Percentiles rank a stretch among this genome's conserved stretches.
Conservation (phyloP, 768 basidiomycete species). For the Leccinum variicolor region DNA sequence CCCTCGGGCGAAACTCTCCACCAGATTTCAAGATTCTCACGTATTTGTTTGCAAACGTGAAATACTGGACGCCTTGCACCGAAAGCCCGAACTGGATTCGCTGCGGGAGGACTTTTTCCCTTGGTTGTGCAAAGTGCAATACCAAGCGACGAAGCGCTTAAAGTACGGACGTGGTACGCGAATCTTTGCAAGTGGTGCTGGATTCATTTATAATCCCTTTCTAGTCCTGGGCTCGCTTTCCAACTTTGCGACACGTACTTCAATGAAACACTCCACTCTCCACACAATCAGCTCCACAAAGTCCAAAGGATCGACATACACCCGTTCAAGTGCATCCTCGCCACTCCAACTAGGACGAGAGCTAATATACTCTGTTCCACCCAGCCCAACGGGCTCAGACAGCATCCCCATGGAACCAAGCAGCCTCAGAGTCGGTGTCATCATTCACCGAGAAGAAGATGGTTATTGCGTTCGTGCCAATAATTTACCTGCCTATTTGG, state of each 20-base stretch:
- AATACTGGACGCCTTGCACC: conserved; percentile 66
- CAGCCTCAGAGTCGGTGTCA: conserved; percentile 61
- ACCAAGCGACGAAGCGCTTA: conserved; percentile 54
- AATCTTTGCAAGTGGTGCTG: background rate
- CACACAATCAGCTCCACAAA: conserved; percentile 21
- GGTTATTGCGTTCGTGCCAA: conserved; percentile 72
- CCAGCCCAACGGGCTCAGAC: conserved; percentile 44
- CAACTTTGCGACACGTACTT: conserved; percentile 41
- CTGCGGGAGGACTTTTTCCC: conserved; percentile 89
- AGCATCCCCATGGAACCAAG: conserved; percentile 33
- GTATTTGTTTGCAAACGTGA: conserved; percentile 83
- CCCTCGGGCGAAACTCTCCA: conserved; percentile 66
- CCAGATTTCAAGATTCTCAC: conserved; percentile 77
- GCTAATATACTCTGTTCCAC: conserved; percentile 37
- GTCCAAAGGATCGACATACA: conserved; percentile 12
- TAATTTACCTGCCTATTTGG: conserved; percentile 71
- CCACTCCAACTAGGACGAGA: conserved; percentile 27
- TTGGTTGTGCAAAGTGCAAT: conserved; percentile 87
- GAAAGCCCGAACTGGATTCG: conserved; percentile 72
- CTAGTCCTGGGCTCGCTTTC: conserved; percentile 47
- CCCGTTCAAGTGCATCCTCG: conserved; percentile 11
- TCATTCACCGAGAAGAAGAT: conserved; percentile 51
- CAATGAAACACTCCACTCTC: conserved; percentile 58
- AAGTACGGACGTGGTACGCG: conserved; percentile 57
- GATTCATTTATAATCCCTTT: background rate